Conservation (phyloP, 148 eudicot species). For the Gaultheria prostrata region DNA sequence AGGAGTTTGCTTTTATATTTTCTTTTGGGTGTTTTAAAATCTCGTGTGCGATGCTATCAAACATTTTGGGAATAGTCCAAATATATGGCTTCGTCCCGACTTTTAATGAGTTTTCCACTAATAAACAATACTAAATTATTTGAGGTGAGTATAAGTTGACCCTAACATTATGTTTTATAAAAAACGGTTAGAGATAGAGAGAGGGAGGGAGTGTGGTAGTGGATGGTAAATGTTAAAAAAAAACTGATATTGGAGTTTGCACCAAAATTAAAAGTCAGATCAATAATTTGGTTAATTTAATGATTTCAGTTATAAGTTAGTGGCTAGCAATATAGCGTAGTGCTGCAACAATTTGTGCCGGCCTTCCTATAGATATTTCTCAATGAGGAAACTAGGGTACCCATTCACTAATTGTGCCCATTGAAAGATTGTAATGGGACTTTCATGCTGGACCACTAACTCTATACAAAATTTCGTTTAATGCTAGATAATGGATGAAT, state of each 20-base stretch:
- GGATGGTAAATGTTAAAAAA: background rate
- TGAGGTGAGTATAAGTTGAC: background rate
- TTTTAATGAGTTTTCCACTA: background rate
- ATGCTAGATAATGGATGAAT: background rate
- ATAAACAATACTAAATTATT: no score
- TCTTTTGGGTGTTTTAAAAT: background rate
- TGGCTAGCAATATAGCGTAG: background rate
- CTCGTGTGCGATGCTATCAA: background rate
- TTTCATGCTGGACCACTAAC: background rate
- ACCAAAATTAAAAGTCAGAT: background rate
- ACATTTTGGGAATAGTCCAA: no score
- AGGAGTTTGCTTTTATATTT: background rate
- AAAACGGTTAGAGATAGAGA: background rate
- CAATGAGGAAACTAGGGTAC: background rate
- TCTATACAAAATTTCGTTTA: background rate
- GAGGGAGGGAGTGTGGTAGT: background rate
- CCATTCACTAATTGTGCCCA: background rate
- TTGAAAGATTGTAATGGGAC: background rate
- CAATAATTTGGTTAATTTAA: background rate
- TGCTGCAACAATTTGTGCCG: background rate
- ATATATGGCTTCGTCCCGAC: background rate
- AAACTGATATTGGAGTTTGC: constrained; percentile 2
- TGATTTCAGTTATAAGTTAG: background rate
- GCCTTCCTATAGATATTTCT: constrained; percentile 4
- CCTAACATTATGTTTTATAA: background rate